Evolutionary conservation across 2,329 filamentous ascomycete species (phyloP).

Genomic region (Diaporthe citrichinensis): DNA sequence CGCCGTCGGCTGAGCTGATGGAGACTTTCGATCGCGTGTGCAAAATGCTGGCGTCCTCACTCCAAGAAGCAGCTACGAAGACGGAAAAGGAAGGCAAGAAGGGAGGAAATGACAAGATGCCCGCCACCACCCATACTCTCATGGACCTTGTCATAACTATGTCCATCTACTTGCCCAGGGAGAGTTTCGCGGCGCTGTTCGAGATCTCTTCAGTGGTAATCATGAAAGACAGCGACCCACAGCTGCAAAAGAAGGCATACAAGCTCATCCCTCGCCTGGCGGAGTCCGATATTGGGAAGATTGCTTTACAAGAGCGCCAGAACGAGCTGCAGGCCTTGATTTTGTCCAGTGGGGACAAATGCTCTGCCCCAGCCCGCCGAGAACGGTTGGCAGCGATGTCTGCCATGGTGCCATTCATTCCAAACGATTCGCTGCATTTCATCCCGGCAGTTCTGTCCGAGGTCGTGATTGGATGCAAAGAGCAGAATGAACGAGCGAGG

Average conservation of each 20-base stretch:
- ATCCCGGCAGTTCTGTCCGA: conserved; percentile 93
- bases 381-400: conserved; percentile 88
- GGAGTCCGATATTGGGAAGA: conserved; percentile 81
- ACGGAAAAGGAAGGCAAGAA: conserved; percentile 74
- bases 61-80: conserved; percentile 68
- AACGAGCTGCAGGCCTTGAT: conserved; percentile 86
- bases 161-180: conserved; percentile 89
- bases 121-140: conserved; percentile 91
- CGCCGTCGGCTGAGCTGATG: conserved; percentile 81
- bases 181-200: conserved; percentile 89
- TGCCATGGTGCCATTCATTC: conserved; percentile 84
- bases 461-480: conserved; percentile 96
- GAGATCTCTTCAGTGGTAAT: conserved; percentile 88
- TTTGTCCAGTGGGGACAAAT: conserved; percentile 84
- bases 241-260: conserved; percentile 99
- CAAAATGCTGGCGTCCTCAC: conserved; percentile 81
- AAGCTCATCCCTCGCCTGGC: conserved; percentile 94
- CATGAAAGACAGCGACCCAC: conserved; percentile 85
- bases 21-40: conserved; percentile 92
- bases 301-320: conserved; percentile 83
- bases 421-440: conserved; percentile 86
- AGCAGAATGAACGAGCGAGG: conserved; percentile 95
- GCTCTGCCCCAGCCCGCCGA: conserved; percentile 85
- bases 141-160: conserved; percentile 98
- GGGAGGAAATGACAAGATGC: conserved; percentile 79